Base-by-base conservation (phyloP, 73 alveolate species). In the Stentor coeruleus region DNA sequence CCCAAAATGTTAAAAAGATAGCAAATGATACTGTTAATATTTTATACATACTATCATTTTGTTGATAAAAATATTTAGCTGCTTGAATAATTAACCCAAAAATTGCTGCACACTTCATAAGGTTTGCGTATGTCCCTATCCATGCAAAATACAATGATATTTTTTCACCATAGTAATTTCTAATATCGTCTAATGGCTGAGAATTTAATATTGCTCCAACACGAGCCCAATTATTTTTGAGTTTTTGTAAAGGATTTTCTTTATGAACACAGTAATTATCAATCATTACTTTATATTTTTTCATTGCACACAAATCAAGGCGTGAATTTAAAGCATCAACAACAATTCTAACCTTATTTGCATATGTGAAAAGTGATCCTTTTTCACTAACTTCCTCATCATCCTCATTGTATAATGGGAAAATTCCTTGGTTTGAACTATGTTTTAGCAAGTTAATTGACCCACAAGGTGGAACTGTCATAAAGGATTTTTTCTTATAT, bases 1-100 rank as follows among this genome's bases (percentile, higher is more conserved):
- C 58, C 87, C 91, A 85, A 49, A 85, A n/a, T 3, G 72, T 33
- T 15, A 55, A 57, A 39, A 59, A 3, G 15, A 85, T 33, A 30
- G 77, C 59, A 59, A 55, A 85, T 0, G 72, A n/a, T 14, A 75
- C 38, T 0, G 20, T 38, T 20, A 37, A 40, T 26, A 31, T 38
- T n/a, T n/a, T 31, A n/a, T 14, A 20, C 38, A 37, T 11, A n/a
- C n/a, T 20, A 14, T 31, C 6, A 14, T 75, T 20, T 15, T 75
- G 80, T 36, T 40, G 38, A 6, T 37, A 33, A 0, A 31, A 26
- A n/a, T 37, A 75, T 20, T 36, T 30, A 20, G 38, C 14, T 20
- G 39, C 33, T 26, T 26, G n/a, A 15, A 75, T 20, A 40, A 35
- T 28, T 33, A 75, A 35, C 1, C 83, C 83, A 20, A 75, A 38